Evolutionary conservation across 2,329 filamentous ascomycete species (phyloP).

Genomic region (Trichothecium sympodiale): DNA sequence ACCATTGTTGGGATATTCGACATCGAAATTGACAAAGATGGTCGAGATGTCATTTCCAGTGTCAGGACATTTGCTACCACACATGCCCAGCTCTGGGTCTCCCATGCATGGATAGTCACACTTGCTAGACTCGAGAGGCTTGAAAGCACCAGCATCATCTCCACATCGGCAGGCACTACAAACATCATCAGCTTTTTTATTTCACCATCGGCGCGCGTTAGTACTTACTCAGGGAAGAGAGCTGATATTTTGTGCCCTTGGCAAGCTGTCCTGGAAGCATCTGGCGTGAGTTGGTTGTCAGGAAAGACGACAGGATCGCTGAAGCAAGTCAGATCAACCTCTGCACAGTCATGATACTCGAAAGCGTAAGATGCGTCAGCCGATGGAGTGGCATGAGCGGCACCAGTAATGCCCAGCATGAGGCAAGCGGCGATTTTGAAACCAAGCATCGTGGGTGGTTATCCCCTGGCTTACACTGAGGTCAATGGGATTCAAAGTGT

Average conservation of each 20-base stretch:
- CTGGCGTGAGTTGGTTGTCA: slow-evolving; percentile 12
- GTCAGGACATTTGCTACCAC: slow-evolving; percentile 19
- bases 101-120: slow-evolving; percentile 21
- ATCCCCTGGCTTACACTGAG: too few relatives aligned
- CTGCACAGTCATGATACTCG: slow-evolving; percentile 15
- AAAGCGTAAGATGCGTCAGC: slow-evolving; percentile 10
- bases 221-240: slow-evolving; percentile 19
- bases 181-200: slow-evolving; percentile 5
- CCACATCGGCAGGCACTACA: slow-evolving; percentile 23
- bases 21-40: slow-evolving; percentile 13
- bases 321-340: slow-evolving; percentile 15
- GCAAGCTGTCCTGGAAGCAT: slow-evolving; percentile 17
- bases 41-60: slow-evolving; percentile 17
- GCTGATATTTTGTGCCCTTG: slow-evolving; percentile 16
- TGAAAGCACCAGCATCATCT: slow-evolving; percentile 17
- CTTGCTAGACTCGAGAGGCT: slow-evolving; percentile 14
- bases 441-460: neutral
- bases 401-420: slow-evolving; percentile 5
- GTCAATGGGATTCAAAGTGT: too few relatives aligned
- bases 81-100: slow-evolving; percentile 17
- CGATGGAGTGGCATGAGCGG: slow-evolving; percentile 6
- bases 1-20: too few relatives aligned
- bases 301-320: slow-evolving; percentile 12
- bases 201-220: too few relatives aligned
- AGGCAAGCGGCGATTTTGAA: slow-evolving; percentile 6